Base-by-base conservation (phyloP, 441 rosid species). In the Euphorbia celastroides region DNA sequence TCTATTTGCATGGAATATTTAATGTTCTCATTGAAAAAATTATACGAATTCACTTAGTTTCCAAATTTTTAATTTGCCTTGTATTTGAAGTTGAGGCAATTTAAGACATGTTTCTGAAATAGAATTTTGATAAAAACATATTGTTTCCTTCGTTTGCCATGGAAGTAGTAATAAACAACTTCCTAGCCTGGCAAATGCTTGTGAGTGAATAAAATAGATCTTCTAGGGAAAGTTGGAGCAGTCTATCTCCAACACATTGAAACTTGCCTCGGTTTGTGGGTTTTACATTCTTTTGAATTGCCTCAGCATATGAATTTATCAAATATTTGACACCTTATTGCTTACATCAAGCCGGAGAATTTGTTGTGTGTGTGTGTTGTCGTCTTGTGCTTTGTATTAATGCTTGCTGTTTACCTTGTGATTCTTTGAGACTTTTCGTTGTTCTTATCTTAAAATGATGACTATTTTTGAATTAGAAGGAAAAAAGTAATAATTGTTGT, bases 401-500 rank as follows among this genome's bases (percentile, higher is more conserved):
- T 9, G 25, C 32, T 3, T 51, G 36, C 31, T 13, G 23, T 46
- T 66, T 51, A 44, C 61, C 57, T 66, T 16, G 48, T 65, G 22
- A 57, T 64, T 46, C 2, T 23, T 31, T 67, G 25, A 14, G 19
- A 12, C 38, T 8, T 44, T 38, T 44, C 25, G 12, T 67, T 16
- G 14, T 25, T 31, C 52, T 62, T 42, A 59, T 62, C 67, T 63
- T 46, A 26, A 22, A 28, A 64, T 57, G 28, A 14, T 69, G 66
- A 41, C 54, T 59, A 10, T 61, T 2, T 64, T 17, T 62, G 50
- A 48, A 59, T 9, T 66, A 52, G n/a, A 34, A 13, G 30, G 44
- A 48, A 54, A n/a, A n/a, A n/a, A 14, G 20, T 7, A 32, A 3
- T 41, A 36, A 36, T 69, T 60, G 28, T 62, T 31, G 72, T 58